Percentiles rank a stretch among this genome's conserved stretches.
Conservation (phyloP, 345 rosid species). For the Camelina laxa region DNA sequence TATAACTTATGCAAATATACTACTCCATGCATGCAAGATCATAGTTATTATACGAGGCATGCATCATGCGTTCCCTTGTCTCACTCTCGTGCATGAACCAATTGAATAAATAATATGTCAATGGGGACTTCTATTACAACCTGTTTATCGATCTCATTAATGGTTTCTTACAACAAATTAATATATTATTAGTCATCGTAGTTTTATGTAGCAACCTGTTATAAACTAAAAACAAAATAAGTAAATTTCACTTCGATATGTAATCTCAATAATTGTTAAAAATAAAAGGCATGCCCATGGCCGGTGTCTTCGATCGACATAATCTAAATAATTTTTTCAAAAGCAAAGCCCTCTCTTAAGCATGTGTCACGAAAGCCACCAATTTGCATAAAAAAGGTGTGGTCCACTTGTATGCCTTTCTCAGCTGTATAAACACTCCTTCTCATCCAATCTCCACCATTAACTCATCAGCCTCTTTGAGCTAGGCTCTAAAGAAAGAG, state of each 20-base stretch:
- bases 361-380: slow-evolving; percentile 41
- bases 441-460: slow-evolving; percentile 42
- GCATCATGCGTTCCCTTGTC: not conserved
- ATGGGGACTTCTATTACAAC: not conserved
- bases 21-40: not conserved
- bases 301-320: slow-evolving; percentile 40
- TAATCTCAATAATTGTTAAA: not conserved
- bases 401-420: slow-evolving; percentile 57
- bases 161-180: not conserved
- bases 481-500: slow-evolving; percentile 17
- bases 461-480: slow-evolving; percentile 38
- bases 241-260: not conserved
- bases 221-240: not conserved
- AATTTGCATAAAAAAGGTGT: slow-evolving; percentile 41
- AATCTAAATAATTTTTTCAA: slow-evolving; percentile 46
- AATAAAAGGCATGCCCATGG: slow-evolving; percentile 1
- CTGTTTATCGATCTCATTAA: not conserved
- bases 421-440: slow-evolving; percentile 51
- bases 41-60: slow-evolving; percentile 2
- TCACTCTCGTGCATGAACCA: slow-evolving; percentile 13
- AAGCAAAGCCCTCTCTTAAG: slow-evolving; percentile 34
- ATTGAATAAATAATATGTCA: not conserved
- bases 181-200: not conserved
- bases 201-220: not conserved
- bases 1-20: not conserved